Evolutionary conservation across 331 rosid species (phyloP).

Genomic region (Saraca asoca): DNA sequence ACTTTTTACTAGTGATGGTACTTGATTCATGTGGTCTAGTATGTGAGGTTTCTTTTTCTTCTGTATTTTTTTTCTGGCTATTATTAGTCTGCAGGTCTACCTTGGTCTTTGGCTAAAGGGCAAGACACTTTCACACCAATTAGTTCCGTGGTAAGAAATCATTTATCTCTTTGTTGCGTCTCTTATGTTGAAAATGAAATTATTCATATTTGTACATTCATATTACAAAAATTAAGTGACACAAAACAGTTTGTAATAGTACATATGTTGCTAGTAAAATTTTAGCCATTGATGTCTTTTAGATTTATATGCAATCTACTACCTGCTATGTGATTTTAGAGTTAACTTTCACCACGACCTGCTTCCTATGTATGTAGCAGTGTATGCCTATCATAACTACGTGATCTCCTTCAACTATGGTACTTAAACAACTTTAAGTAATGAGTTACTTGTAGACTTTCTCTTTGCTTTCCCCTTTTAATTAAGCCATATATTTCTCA

Average conservation of each 20-base stretch:
- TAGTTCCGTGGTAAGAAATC: constrained; percentile 72
- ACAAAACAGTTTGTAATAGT: constrained; percentile 11
- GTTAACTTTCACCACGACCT: neutral
- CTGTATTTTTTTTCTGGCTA: neutral
- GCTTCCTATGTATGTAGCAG: constrained; percentile 26
- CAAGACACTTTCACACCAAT: constrained; percentile 98
- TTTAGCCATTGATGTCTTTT: constrained; percentile 18
- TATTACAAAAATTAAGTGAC: constrained; percentile 13
- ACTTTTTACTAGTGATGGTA: constrained; percentile 6
- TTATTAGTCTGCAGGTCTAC: constrained; percentile 95
- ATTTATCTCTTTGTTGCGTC: constrained; percentile 29
- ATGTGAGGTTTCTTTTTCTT: constrained; percentile 19
- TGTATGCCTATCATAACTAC: constrained; percentile 1
- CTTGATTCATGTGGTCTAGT: constrained; percentile 15
- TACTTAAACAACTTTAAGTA: constrained; percentile 12
- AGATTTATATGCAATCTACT: constrained; percentile 1
- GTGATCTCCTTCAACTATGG: constrained; percentile 4
- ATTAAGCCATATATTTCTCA: constrained; percentile 21
- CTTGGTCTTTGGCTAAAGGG: constrained; percentile 92
- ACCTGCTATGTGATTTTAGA: constrained; percentile 5
- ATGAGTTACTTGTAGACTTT: constrained; percentile 4
- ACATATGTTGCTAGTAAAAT: neutral
- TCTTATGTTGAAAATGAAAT: constrained; percentile 10
- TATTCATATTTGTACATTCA: constrained; percentile 6
- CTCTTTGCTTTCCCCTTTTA: too few species aligned